Conservation (phyloP, 805 yeast species). For the Candida andamanensis region DNA sequence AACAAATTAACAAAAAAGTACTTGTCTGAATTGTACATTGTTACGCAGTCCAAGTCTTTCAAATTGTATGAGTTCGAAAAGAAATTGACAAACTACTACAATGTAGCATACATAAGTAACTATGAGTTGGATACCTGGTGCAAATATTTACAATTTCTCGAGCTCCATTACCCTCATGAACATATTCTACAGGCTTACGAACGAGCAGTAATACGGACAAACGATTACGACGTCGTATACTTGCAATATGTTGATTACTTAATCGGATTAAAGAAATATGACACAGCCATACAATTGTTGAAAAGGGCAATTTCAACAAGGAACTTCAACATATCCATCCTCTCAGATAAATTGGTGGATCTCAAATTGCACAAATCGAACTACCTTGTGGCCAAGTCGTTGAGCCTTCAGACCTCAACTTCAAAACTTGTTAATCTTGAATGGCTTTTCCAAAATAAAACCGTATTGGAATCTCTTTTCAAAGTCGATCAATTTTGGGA, state of each 20-base stretch:
- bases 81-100: constrained; percentile 34
- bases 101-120: constrained; percentile 24
- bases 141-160: constrained; percentile 51
- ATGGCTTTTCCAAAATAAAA: constrained; percentile 18
- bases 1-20: constrained; percentile 40
- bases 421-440: constrained; percentile 40
- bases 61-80: constrained; percentile 49
- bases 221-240: constrained; percentile 46
- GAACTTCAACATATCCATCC: constrained; percentile 11
- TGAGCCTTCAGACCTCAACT: constrained; percentile 5
- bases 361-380: constrained; percentile 37
- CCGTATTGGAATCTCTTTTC: constrained; percentile 1
- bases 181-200: constrained; percentile 36
- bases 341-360: constrained; percentile 41
- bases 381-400: constrained; percentile 30
- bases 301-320: constrained; percentile 21
- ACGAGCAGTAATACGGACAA: constrained; percentile 43
- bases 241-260: constrained; percentile 44
- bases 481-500: constrained; percentile 3
- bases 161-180: constrained; percentile 25
- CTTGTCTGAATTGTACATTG: constrained; percentile 48
- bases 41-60: constrained; percentile 49
- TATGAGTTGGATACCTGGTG: constrained; percentile 58
- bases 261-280: constrained; percentile 16
- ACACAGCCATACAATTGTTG: constrained; percentile 38